Conservation (phyloP, 2,329 filamentous ascomycete genomes). For the Pyricularia sp. region DNA sequence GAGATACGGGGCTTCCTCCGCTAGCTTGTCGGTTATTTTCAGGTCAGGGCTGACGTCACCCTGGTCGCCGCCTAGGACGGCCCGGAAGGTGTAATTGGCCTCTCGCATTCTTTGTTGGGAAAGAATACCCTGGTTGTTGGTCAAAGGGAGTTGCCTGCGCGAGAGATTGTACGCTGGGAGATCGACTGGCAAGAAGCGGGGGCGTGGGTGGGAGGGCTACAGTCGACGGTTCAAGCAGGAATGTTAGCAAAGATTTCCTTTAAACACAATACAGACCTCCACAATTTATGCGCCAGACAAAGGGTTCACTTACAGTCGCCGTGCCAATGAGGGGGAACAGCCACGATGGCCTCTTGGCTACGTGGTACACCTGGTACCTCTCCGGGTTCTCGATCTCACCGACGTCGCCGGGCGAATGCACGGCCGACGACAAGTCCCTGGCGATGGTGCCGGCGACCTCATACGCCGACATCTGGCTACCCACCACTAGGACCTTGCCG, state of each 20-base stretch:
- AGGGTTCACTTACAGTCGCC: slow-evolving; percentile 30
- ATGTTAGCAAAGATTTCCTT: not conserved
- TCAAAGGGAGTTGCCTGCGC: slow-evolving; percentile 48
- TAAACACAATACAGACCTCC: not conserved
- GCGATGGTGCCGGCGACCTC: slow-evolving; percentile 69
- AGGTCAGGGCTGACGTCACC: slow-evolving; percentile 34
- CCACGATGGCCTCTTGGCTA: slow-evolving; percentile 63
- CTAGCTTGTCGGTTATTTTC: slow-evolving; percentile 15
- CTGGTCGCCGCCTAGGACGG: slow-evolving; percentile 41
- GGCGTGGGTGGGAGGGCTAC: slow-evolving; percentile 34
- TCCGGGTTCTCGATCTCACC: slow-evolving; percentile 30
- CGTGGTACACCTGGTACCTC: slow-evolving; percentile 54
- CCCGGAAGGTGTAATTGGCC: slow-evolving; percentile 41
- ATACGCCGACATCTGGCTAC: slow-evolving; percentile 74
- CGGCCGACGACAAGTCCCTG: slow-evolving; percentile 56
- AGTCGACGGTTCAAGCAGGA: not conserved
- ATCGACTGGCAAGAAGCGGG: slow-evolving; percentile 64
- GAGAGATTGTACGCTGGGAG: slow-evolving; percentile 61
- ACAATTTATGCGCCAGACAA: not conserved
- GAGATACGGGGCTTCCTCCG: slow-evolving; percentile 50
- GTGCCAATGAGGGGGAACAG: slow-evolving; percentile 53
- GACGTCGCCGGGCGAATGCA: slow-evolving; percentile 37
- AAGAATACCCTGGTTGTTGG: slow-evolving; percentile 57
- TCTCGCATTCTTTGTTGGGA: slow-evolving; percentile 44
- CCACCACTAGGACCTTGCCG: slow-evolving; percentile 63